Percentiles rank a stretch among this genome's conserved stretches.
phyloP scores from a whole-genome alignment of 305 asterid species.

The Striga hermonthica region DNA sequence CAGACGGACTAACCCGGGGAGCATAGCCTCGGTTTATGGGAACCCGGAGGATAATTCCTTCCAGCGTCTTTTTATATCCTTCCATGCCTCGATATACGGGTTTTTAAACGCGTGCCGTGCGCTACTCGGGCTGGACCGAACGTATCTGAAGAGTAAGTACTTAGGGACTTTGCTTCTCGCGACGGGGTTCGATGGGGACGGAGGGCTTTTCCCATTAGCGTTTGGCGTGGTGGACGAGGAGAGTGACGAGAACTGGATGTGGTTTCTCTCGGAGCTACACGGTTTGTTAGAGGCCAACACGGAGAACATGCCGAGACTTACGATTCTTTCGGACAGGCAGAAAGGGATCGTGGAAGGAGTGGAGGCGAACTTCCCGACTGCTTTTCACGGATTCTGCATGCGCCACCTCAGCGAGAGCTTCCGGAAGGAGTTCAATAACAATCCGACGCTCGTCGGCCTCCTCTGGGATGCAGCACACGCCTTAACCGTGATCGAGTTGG shows the following conservation, averaged over 20 bases:
- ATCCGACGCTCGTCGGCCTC: conserved; percentile 44
- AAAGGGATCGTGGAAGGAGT: conserved; percentile 59
- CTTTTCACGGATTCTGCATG: conserved; percentile 74
- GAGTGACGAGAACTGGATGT: conserved; percentile 65
- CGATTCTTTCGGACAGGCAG: conserved; percentile 60
- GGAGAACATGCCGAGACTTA: conserved; percentile 72
- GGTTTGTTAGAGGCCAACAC: conserved; percentile 62
- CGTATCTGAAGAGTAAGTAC: conserved; percentile 57
- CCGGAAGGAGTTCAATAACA: conserved; percentile 60
- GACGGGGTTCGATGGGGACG: conserved; percentile 71
- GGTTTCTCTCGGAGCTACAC: conserved; percentile 68
- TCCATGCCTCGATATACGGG: conserved; percentile 66
- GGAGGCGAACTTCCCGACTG: conserved; percentile 65
- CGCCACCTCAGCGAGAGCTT: conserved; percentile 63
- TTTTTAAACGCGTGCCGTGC: conserved; percentile 66
- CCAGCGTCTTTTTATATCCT: conserved; percentile 62
- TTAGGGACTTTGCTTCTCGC: conserved; percentile 63
- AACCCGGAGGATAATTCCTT: conserved; percentile 51
- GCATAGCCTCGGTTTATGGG: conserved; percentile 61
- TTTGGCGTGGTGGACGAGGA: conserved; percentile 74
- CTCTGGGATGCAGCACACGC: conserved; percentile 71
- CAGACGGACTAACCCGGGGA: conserved; percentile 64
- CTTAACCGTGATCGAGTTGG: conserved; percentile 46
- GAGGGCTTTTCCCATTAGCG: conserved; percentile 62
- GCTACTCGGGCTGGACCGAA: conserved; percentile 57